Base-by-base conservation (phyloP, 2,329 filamentous ascomycete species). In the Alternaria arborescens region DNA sequence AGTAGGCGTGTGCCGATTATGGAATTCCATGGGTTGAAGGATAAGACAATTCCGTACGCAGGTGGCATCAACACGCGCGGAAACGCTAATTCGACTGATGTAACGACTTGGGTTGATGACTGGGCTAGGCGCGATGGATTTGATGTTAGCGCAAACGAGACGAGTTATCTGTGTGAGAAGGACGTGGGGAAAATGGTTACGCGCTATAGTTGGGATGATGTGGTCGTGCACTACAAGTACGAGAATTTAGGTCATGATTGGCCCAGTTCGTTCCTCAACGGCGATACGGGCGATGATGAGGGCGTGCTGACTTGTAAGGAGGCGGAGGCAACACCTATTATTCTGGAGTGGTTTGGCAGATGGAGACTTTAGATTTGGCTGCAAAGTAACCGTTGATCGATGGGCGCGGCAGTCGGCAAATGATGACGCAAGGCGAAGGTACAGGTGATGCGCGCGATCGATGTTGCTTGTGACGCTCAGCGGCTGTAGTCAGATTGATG, bases 11-110 rank as follows among this genome's bases (percentile, higher is more conserved):
- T 79, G 30, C 82, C 80, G 1, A 72, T 83, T 22, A 67, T 84
- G 47, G 82, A 83, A 51, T 77, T 80, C 12, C 82, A 85, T 62
- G 82, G 82, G 28, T 70, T 71, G 36, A 67, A 68, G 16, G 82
- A 84, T 60, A 65, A 62, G 4, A 78, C 76, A 1, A 83, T 83
- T 30, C 65, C 72, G 0, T 84, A 83, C 57, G 30, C 47, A 0
- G 82, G 80, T 20, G 78, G 78, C 4, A 48, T 40, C 4, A 72
- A 74, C 28, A 68, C 58, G 0, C 64, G 71, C 1, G 51, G 57
- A 1, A 72, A 70, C 26, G 66, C 65, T 0, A 72, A 68, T 12
- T 66, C 68, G 2, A 66, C 62, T 0, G 57, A 64, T 11, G 57
- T 76, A 5, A 55, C 58, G 0, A 62, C 36, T 55, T 82, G 75